Percentiles rank a stretch among this genome's conserved stretches.
Evolutionary conservation across 768 basidiomycete species (phyloP).

Genomic region (Fomitopsis pulvina): DNA sequence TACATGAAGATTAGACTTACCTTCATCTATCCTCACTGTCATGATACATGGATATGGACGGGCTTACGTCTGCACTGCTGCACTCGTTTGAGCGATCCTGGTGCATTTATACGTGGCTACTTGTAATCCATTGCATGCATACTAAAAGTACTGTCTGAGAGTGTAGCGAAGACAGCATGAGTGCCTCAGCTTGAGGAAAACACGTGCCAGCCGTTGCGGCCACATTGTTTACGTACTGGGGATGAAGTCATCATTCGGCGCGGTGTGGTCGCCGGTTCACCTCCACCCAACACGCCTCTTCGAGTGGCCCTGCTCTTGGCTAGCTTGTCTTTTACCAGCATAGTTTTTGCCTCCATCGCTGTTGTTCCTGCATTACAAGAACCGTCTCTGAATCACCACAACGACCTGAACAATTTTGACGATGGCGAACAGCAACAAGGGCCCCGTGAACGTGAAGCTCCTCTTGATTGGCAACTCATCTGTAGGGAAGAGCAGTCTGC

Average conservation of each 20-base stretch:
- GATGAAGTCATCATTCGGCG: conserved; percentile 11
- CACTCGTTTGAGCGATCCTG: no score
- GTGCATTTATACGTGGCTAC: no score
- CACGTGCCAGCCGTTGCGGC: not conserved
- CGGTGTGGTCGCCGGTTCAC: conserved; percentile 3
- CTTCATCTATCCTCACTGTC: no score
- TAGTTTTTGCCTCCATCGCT: not conserved
- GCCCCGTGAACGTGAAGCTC: conserved; percentile 72
- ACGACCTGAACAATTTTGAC: not conserved
- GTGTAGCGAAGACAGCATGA: no score
- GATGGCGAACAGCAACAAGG: conserved; percentile 11
- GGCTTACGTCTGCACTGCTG: no score
- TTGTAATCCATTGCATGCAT: no score
- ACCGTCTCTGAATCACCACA: not conserved
- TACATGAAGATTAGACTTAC: no score
- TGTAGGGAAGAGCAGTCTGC: conserved; percentile 87
- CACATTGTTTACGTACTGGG: not conserved
- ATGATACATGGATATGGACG: no score
- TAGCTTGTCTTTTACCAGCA: not conserved
- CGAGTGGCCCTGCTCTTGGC: not conserved
- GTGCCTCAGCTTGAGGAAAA: not conserved
- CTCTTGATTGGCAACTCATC: conserved; percentile 83
- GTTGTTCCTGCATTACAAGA: not conserved
- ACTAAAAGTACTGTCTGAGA: no score
- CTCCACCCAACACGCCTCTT: conserved; percentile 3